Base-by-base conservation (phyloP, 1,284 basidiomycete species). In the Cryptococcus jaspeensis region DNA sequence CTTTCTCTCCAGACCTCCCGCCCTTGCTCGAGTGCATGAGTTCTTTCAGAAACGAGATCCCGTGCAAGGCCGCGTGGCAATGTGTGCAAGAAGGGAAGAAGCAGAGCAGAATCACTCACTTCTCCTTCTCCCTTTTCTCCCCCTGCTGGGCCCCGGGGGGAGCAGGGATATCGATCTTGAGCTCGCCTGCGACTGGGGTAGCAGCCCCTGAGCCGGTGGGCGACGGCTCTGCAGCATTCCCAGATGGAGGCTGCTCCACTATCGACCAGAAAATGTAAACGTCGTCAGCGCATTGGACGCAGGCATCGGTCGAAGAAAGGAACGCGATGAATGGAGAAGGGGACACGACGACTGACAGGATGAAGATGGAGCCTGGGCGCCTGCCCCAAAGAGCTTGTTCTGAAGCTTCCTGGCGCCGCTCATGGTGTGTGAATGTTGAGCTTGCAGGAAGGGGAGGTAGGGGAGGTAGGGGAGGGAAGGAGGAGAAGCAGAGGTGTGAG, bases 131-230 rank as follows among this genome's bases (percentile, higher is more conserved):
- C 68, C 85, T 85, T 49, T 80, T 81, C 23, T 80, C 69, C 78
- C 52, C 78, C 74, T 49, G 76, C 64, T 52, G 78, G 67, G 50
- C 76, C 44, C 71, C 56, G 55, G 76, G 47, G 20, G 77, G 77
- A 63, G 85, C 86, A 15, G 90, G 90, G 60, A 93, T 92, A 62
- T 87, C 82, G 72, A 93, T 91, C 36, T 85, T 88, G 61, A 93
- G 82, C 51, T 63, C 56, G 38, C 43, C 48, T 15, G 50, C 20
- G n/a, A 54, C 50, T n/a, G 65, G 64, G 18, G 66, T 68, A 16
- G 64, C 58, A 12, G 63, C 45, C 12, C 65, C 67, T 18, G 70
- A 67, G 11, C 61, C 64, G 1, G 56, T 35, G 8, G 56, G 50
- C 16, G 59, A 53, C 18, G 37, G 20, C n/a, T 40, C 56, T n/a